Evolutionary conservation across 352 stramenopile species (phyloP), one percentile per base, ranked within the genome.

Genomic region (Globisporangium viniferum): DNA sequence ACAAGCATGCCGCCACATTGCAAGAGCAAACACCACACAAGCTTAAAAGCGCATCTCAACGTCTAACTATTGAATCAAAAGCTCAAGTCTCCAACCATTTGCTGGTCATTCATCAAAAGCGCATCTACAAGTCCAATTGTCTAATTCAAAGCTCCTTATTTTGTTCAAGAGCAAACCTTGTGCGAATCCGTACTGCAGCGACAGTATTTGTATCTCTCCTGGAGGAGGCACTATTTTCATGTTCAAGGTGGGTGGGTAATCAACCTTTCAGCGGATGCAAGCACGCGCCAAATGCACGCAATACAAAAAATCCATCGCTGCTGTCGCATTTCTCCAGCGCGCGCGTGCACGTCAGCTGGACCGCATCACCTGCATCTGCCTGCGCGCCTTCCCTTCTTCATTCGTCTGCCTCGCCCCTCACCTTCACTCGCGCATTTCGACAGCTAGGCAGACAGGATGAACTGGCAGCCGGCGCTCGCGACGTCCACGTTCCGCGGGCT

Each of bases 401-500:
- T 33, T 6, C 31, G 5, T 33, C 31, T 44, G 36, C 9, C 36
- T 44, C 36, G 12, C 36, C 36, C 2, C 12, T 20, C 39, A 3
- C 10, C 36, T 10, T 1, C 10, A 46, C 39, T 46, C 4, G 39
- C 14, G 39, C 39, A 46, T 46, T 46, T 20, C 39, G 39, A 20
- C 39, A 46, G 9, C 3, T 9, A 24, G 29, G 22, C 15, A 59
- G 29, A 27, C 10, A 56, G n/a, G 10, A 88, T 89, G 80, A 83
- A 80, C 58, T 66, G 56, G 3, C 86, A 94, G 68, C 79, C 77
- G 27, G 78, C 80, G 67, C 84, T 94, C 66, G 73, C 70, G 7
- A 66, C 48, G 33, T 92, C 80, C 67, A 78, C 82, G 54, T 86
- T 94, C 69, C 69, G 75, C 33, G 68, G 70, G 27, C 80, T 95